Base-by-base conservation (phyloP, 2,329 filamentous ascomycete species). In the Xenoacremonium recifei region DNA sequence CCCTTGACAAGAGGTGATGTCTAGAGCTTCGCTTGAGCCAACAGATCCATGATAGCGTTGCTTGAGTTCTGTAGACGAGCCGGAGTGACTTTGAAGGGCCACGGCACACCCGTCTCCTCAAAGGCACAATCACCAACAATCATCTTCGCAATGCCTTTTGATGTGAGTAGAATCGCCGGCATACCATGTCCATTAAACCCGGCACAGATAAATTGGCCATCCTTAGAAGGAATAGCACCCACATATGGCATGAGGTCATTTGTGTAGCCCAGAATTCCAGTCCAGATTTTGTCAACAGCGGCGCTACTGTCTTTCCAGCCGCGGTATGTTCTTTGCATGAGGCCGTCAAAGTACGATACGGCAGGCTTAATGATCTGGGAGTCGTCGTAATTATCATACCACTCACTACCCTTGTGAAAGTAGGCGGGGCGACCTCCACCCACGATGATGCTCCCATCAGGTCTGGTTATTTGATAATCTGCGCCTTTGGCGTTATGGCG, bases 181-280 rank as follows among this genome's bases (percentile, higher is more conserved):
- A 77, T 77, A 2, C 74, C 74, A 44, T 76, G 71, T 0, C 75
- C 74, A 30, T 66, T 70, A 43, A 75, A 77, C 0, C 73, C 73
- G 1, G 68, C 71, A n/a, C 71, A 53, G 21, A 76, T 57, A 40
- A 65, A 71, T 40, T 72, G 64, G 4, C 62, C 63, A 3, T 58
- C 40, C 35, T 60, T 62, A 5, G 34, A 39, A 7, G 49, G 49
- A 1, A 76, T 59, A 0, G 53, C 25, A 4, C 72, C 73, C 3
- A 77, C 54, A 35, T 69, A 65, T 0, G 73, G 71, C 44, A 65
- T 58, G 2, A 53, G 60, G 47, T 75, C 72, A 1, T 58, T 55
- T 4, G 62, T 69, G 38, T 66, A 65, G 4, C 66, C 68, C 64
- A 68, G 66, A 21, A 71, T 66, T 65, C 6, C 16, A 27, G 23